These are phyloP conservation scores for Candida boleticola DNA, from an alignment of 805 yeast species.

Conservation along the genomic window DNA sequence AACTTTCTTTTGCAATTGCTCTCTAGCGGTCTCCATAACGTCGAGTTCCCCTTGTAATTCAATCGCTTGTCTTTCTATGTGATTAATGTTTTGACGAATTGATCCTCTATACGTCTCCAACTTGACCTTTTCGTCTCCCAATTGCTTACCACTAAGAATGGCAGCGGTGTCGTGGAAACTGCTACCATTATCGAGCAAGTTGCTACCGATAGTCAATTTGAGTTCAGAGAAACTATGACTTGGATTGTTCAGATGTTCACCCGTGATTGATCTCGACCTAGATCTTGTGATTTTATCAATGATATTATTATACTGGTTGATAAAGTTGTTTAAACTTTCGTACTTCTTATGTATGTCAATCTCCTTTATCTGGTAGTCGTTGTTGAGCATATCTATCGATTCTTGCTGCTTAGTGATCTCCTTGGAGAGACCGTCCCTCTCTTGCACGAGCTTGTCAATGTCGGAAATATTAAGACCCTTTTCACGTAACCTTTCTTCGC, in stretches of 20 bases:
- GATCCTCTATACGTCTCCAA: slow-evolving; percentile 27
- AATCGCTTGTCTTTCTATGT: slow-evolving; percentile 55
- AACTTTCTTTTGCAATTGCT: slow-evolving; percentile 54
- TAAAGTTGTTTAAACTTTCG: slow-evolving; percentile 49
- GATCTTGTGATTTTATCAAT: slow-evolving; percentile 43
- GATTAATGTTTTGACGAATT: slow-evolving; percentile 45
- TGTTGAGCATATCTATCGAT: slow-evolving; percentile 46
- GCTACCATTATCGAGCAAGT: neutral
- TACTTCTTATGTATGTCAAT: slow-evolving; percentile 47
- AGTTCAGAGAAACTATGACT: slow-evolving; percentile 1
- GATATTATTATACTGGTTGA: slow-evolving; percentile 55
- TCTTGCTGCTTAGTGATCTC: slow-evolving; percentile 45
- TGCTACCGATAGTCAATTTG: slow-evolving; percentile 19
- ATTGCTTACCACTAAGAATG: slow-evolving; percentile 11
- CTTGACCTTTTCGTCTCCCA: slow-evolving; percentile 39
- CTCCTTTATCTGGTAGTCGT: slow-evolving; percentile 49
- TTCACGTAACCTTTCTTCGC: slow-evolving; percentile 40
- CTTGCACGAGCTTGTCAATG: slow-evolving; percentile 61
- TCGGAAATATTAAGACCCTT: slow-evolving; percentile 62
- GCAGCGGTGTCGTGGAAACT: neutral
- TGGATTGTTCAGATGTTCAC: slow-evolving; percentile 8
- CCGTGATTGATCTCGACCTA: neutral
- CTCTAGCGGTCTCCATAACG: slow-evolving; percentile 50
- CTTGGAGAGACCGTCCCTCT: slow-evolving; percentile 57
- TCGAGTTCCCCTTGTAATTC: slow-evolving; percentile 60